Evolutionary conservation across 2,329 filamentous ascomycete species (phyloP).

Genomic region (Phoma herbarum): DNA sequence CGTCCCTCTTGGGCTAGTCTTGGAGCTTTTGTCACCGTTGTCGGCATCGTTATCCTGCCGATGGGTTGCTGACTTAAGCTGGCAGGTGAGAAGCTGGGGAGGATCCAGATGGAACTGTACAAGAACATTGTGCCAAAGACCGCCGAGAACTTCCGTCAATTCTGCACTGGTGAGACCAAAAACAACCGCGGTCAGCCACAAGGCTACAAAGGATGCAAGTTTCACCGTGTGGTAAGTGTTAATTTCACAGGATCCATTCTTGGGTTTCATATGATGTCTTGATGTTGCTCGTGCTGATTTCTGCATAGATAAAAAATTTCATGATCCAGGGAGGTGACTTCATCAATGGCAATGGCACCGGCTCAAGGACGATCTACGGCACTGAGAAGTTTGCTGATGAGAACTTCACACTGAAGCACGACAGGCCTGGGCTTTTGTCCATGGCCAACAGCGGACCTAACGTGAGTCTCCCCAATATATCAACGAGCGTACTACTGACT

Average conservation of each 20-base stretch:
- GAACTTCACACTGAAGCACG: constrained; percentile 84
- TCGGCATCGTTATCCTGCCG: constrained; percentile 10
- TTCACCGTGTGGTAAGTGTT: constrained; percentile 85
- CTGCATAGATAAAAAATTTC: constrained; percentile 82
- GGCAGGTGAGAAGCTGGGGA: constrained; percentile 48
- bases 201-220: constrained; percentile 94
- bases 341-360: constrained; percentile 89
- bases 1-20: constrained; percentile 21
- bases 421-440: constrained; percentile 79
- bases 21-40: constrained; percentile 9
- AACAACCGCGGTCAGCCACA: constrained; percentile 78
- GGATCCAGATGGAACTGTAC: constrained; percentile 72
- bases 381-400: constrained; percentile 87
- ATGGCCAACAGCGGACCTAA: constrained; percentile 73
- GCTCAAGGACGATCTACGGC: constrained; percentile 87
- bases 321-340: constrained; percentile 99
- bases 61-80: constrained; percentile 33
- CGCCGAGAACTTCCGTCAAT: constrained; percentile 95
- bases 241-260: background rate
- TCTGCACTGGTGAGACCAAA: constrained; percentile 93
- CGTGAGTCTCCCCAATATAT: constrained; percentile 57
- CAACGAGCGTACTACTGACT: constrained; percentile 7
- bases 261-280: background rate
- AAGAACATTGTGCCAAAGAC: constrained; percentile 84
- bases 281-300: constrained; percentile 18